Evolutionary conservation across 176 grass and related monocot genomes (phyloP), one percentile per base, ranked within the genome.

Genomic region (Pontederia paniculata): DNA sequence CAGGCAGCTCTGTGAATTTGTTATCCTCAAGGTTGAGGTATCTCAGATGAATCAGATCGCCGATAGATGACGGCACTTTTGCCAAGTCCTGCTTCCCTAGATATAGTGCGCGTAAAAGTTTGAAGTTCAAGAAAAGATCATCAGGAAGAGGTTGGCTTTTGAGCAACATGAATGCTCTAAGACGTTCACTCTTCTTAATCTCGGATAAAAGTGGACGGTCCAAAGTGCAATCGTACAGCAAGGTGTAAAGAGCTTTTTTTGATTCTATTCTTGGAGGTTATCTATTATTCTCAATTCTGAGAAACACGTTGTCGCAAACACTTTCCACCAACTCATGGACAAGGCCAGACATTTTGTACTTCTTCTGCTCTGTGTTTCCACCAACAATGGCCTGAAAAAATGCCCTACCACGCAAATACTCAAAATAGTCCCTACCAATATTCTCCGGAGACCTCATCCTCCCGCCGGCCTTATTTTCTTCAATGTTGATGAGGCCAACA

Each of bases 11-110:
- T 59, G 19, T 19, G 14, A 88, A 76, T 41, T 43, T 17, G 21
- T 72, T 76, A 20, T 56, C 43, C 3, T 46, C 44, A 54, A 88
- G 72, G n/a, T 45, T 56, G 14, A 83, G 76, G 60, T 67, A 80
- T 25, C 84, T 76, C n/a, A 83, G 67, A 43, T 80, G 84, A 73
- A 67, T 48, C 45, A 73, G 71, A 9, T 44, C 21, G 10, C 79
- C 54, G 53, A 88, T 41, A 8, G 72, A 80, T 69, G 76, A 64
- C 41, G 80, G 72, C 51, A 88, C 17, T 1, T 17, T 5, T 12
- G 67, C 48, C 13, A 88, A 52, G 16, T 66, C 50, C 28, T 52
- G 79, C 23, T 71, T 53, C 55, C 76, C 70, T 53, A 88, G 43
- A 46, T 88, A 79, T 52, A 88, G 63, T 17, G 54, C 41, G 13